Base-by-base conservation (phyloP, 768 basidiomycete genomes). In the Royoungia palumana region DNA sequence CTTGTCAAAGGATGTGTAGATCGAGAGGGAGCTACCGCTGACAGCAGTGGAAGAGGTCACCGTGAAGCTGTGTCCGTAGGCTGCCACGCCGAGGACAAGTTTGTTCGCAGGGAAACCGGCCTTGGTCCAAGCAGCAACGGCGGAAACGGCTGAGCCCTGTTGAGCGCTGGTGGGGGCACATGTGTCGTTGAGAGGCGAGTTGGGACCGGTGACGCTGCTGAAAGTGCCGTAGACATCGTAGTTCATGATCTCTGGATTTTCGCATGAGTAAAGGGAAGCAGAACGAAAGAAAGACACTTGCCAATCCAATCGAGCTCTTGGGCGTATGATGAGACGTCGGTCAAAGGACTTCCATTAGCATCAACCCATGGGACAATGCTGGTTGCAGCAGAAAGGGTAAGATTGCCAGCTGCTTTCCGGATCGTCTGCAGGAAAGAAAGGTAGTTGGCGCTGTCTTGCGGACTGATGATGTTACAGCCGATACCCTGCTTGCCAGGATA, bases 21-120 rank as follows among this genome's bases (percentile, higher is more conserved):
- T 30, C n/a, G 68, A 67, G 25, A 85, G 62, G 9, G 56, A 53
- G 42, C 11, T 38, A 10, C 40, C 46, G 14, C 56, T 44, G 45
- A 61, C 50, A 22, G 63, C 60, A 4, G 60, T 51, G 22, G 63
- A 61, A n/a, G 55, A 55, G 17, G 54, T 19, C 5, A 67, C 66
- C 0, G 35, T 68, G 74, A 74, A 94, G 19, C 89, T 82, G 68
- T 91, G 91, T 1, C 89, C 90, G 67, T 91, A 95, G 16, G 85
- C 72, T 12, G 93, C 81, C 1, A 95, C 82, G 45, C 93, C 94
- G 7, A 97, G 80, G 24, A 92, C 80, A 49, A 95, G 83, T 70
- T 87, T 70, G 44, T 53, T 49, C 8, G 75, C 68, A 16, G 92
- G 87, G 69, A 97, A 83, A 11, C 89, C 88, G 34, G 92, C 92